phyloP scores from a whole-genome alignment of 2,329 filamentous ascomycete genomes.

The Lachnellula willkommii region DNA sequence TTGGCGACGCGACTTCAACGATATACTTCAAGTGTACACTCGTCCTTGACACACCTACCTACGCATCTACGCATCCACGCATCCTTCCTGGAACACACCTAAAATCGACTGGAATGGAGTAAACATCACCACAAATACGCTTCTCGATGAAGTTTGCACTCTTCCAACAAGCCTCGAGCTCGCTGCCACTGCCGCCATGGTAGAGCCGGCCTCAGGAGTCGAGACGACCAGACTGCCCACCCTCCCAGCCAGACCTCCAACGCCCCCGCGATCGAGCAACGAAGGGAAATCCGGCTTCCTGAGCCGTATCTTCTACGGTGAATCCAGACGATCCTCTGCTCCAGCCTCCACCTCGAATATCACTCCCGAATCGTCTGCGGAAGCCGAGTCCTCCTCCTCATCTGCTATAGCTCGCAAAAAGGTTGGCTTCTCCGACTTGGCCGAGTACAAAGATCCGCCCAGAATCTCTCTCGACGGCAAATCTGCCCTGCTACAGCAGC shows the following conservation, averaged over 20 bases:
- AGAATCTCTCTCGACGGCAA: slow-evolving; percentile 14
- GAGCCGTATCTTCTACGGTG: slow-evolving; percentile 32
- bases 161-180: slow-evolving; percentile 16
- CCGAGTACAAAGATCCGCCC: slow-evolving; percentile 47
- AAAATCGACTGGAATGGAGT: not conserved
- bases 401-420: slow-evolving; percentile 39
- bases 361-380: slow-evolving; percentile 33
- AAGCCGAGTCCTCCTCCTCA: slow-evolving; percentile 9
- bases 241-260: slow-evolving; percentile 57
- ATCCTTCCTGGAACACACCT: no score
- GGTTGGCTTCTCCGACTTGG: slow-evolving; percentile 58
- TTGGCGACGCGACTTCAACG: no score
- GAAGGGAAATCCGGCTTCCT: slow-evolving; percentile 31
- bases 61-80: no score
- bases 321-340: slow-evolving; percentile 10
- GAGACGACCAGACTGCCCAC: slow-evolving; percentile 39
- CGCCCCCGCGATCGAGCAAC: slow-evolving; percentile 46
- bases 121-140: slow-evolving; percentile 2
- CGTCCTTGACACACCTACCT: no score
- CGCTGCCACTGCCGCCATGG: slow-evolving; percentile 24
- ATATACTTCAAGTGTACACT: no score
- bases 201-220: slow-evolving; percentile 21
- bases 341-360: slow-evolving; percentile 5
- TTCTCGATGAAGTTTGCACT: slow-evolving; percentile 17
- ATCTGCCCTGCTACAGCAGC: not conserved